Evolutionary conservation across 2,329 filamentous ascomycete species (phyloP), one percentile per base, ranked within the genome.

Genomic region (Cladorrhinum sp.): DNA sequence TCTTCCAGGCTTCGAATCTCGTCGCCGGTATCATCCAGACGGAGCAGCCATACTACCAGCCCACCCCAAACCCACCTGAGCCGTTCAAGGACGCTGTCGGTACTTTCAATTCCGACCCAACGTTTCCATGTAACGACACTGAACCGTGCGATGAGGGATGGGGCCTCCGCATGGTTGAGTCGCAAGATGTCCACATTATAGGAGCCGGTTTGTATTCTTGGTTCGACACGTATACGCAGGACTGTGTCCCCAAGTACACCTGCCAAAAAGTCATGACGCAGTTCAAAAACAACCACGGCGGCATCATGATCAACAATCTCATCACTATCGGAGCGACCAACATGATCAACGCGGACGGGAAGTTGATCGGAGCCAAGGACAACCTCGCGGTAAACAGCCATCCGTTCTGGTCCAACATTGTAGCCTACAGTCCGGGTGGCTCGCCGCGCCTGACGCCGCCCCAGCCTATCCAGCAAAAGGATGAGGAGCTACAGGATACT

Each of bases 1-100:
- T 81, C 70, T 69, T 72, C 48, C 73, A 74, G 36, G 78, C 79
- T 4, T 73, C 76, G 67, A 78, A 81, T 70, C 71, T 80, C 69
- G 81, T 76, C 70, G 74, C 77, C 66, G 75, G 74, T 39, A 71
- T 77, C 62, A 78, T 81, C 60, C 79, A 82, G 65, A 76, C 59
- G 18, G 65, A 68, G 56, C 61, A 60, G 50, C 67, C 69, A 0
- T 73, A 73, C 61, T 73, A 64, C 63, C 70, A 71, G 64, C 65
- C 68, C 6, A 62, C 53, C 2, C 69, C 69, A 2, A 53, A 46
- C 10, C 57, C 69, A 1, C 69, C 67, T 6, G 57, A 50, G 1
- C 69, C 68, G 2, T 73, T 68, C 26, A 49, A 33, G 23, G 18
- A 24, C n/a, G 59, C 53, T 10, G 14, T 60, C 5, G 59, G 52